Evolutionary conservation across 192 early-diverging fungal genomes (phyloP).

Genomic region (Umbelopsis ramanniana): DNA sequence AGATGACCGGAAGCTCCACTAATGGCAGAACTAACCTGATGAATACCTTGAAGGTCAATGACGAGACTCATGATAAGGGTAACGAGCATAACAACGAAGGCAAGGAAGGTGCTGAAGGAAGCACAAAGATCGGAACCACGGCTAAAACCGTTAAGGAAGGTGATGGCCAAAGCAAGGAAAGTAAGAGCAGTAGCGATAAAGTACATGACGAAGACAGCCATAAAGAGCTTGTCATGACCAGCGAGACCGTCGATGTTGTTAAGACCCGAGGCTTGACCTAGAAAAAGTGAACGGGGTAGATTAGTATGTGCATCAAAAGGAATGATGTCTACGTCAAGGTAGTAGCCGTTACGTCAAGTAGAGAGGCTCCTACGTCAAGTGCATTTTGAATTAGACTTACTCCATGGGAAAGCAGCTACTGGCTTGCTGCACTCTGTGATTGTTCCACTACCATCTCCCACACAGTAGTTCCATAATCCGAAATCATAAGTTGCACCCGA

Average conservation of each 20-base stretch:
- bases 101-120: constrained; percentile 32
- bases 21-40: constrained; percentile 20
- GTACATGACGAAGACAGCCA: constrained; percentile 36
- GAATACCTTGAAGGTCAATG: constrained; percentile 34
- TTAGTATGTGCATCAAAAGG: neutral
- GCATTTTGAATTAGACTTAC: neutral
- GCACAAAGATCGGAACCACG: constrained; percentile 35
- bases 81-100: constrained; percentile 35
- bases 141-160: constrained; percentile 29
- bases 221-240: constrained; percentile 20
- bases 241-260: neutral
- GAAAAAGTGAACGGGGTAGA: neutral
- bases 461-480: constrained; percentile 36
- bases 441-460: neutral
- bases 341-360: too few species aligned
- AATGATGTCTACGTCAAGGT: too few species aligned
- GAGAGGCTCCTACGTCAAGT: too few species aligned
- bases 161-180: constrained; percentile 29
- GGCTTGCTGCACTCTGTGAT: constrained; percentile 24
- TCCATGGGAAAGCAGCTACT: constrained; percentile 33
- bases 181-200: constrained; percentile 36
- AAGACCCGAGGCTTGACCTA: constrained; percentile 18
- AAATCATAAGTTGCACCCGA: constrained; percentile 14
- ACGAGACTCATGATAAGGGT: constrained; percentile 36
- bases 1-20: constrained; percentile 12